Conservation (phyloP, 2,329 filamentous ascomycete genomes). For the Celoporthe dispersa region DNA sequence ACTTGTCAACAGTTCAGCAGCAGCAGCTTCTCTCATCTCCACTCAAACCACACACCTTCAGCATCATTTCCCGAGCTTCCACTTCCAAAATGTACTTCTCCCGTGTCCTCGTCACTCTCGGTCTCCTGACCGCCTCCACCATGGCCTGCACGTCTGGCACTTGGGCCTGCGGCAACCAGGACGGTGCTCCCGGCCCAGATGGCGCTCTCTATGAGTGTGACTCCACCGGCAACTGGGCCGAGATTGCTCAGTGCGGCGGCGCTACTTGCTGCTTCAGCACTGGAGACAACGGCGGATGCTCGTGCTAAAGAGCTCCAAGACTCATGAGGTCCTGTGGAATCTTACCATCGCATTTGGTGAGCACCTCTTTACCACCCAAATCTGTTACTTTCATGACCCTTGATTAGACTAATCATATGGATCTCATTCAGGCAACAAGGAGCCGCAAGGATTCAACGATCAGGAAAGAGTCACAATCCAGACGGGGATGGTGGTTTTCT, state of each 20-base stretch:
- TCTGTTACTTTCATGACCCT: background rate
- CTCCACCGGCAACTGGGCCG: slow-evolving; percentile 20
- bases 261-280: slow-evolving; percentile 10
- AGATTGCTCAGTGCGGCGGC: slow-evolving; percentile 13
- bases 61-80: background rate
- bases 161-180: slow-evolving; percentile 21
- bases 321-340: background rate
- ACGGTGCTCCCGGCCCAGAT: slow-evolving; percentile 20
- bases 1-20: background rate
- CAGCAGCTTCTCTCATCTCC: background rate
- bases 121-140: slow-evolving; percentile 15
- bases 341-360: background rate
- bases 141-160: slow-evolving; percentile 17
- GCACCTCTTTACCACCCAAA: background rate
- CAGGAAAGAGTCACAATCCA: background rate
- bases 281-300: slow-evolving; percentile 9
- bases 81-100: slow-evolving; percentile 18
- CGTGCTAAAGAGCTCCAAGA: slow-evolving; percentile 4
- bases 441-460: background rate
- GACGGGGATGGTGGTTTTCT: background rate
- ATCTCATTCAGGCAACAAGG: background rate
- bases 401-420: background rate
- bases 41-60: too few relatives aligned
- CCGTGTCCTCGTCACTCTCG: slow-evolving; percentile 14
- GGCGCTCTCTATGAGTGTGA: slow-evolving; percentile 22